Percentiles rank a stretch among this genome's conserved stretches.
Evolutionary conservation across 2,329 filamentous ascomycete genomes (phyloP).

Genomic region (Sphaerulina populicola): DNA sequence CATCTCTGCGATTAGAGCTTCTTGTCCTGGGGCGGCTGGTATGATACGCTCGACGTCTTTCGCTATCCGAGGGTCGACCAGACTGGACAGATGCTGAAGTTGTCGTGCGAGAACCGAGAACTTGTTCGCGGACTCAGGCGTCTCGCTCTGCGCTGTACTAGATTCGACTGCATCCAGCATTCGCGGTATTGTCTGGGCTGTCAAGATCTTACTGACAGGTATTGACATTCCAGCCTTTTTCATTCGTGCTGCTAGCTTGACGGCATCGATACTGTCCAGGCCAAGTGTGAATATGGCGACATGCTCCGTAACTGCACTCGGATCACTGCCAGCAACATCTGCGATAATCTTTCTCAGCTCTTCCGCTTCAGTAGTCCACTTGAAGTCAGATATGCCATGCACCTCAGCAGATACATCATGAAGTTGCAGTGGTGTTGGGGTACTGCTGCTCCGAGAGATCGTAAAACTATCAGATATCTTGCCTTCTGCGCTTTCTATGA

Average conservation of each 20-base stretch:
- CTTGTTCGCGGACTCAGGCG: not conserved
- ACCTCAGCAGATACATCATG: slow-evolving; percentile 8
- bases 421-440: slow-evolving; percentile 1
- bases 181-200: slow-evolving; percentile 55
- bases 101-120: slow-evolving; percentile 13
- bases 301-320: slow-evolving; percentile 46
- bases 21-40: slow-evolving; percentile 74
- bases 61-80: not conserved
- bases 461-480: slow-evolving; percentile 11
- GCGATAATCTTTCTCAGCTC: slow-evolving; percentile 56
- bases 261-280: slow-evolving; percentile 84
- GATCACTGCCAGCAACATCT: slow-evolving; percentile 48
- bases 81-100: slow-evolving; percentile 8
- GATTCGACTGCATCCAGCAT: slow-evolving; percentile 41
- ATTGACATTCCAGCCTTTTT: slow-evolving; percentile 53
- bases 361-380: slow-evolving; percentile 51
- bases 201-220: slow-evolving; percentile 69
- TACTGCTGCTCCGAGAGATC: slow-evolving; percentile 2
- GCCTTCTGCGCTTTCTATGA: slow-evolving; percentile 7
- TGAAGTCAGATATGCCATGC: slow-evolving; percentile 38
- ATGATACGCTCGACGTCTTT: slow-evolving; percentile 51
- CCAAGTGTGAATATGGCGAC: slow-evolving; percentile 72
- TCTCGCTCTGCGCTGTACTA: not conserved
- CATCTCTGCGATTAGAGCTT: slow-evolving; percentile 80
- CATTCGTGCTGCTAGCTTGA: slow-evolving; percentile 69